These are phyloP conservation scores for Cryptosporidium sp. DNA, from an alignment of 169 alveolate genomes.

Conservation along the genomic window DNA sequence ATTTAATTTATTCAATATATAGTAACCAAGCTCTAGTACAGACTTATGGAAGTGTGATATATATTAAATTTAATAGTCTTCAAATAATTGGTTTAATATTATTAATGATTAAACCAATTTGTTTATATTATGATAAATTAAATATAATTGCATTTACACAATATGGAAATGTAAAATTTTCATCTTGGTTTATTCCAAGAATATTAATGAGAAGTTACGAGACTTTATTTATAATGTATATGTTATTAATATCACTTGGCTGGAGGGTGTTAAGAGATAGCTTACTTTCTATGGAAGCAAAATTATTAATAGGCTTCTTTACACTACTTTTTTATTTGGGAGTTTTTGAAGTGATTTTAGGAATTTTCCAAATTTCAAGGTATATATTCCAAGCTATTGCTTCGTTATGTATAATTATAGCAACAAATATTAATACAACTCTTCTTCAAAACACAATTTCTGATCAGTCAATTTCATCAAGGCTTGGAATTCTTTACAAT, in stretches of 20 bases:
- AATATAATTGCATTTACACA: conserved; percentile 12
- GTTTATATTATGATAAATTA: conserved; percentile 30
- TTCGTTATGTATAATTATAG: conserved; percentile 42
- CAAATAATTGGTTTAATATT: conserved; percentile 27
- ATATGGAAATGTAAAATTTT: conserved; percentile 38
- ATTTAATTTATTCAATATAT: conserved; percentile 10
- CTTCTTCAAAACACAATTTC: conserved; percentile 64
- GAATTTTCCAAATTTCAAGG: conserved; percentile 65
- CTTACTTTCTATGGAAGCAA: conserved; percentile 42
- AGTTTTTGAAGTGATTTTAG: conserved; percentile 40
- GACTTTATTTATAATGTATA: conserved; percentile 36
- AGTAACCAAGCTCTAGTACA: conserved; percentile 14
- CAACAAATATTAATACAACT: conserved; percentile 60
- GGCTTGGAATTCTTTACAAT: conserved; percentile 63
- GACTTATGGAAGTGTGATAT: conserved; percentile 6
- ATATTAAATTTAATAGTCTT: conserved; percentile 5
- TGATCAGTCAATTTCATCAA: conserved; percentile 62
- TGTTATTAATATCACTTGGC: conserved; percentile 69
- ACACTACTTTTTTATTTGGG: conserved; percentile 39
- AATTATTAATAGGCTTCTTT: conserved; percentile 28
- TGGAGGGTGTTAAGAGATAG: conserved; percentile 67
- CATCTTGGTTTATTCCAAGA: conserved; percentile 67
- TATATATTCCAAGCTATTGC: conserved; percentile 51
- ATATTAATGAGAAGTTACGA: conserved; percentile 34
- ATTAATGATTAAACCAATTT: conserved; percentile 20